These are phyloP conservation scores for Myochromella boudieri DNA, from an alignment of 768 basidiomycete species.

Conservation along the genomic window DNA sequence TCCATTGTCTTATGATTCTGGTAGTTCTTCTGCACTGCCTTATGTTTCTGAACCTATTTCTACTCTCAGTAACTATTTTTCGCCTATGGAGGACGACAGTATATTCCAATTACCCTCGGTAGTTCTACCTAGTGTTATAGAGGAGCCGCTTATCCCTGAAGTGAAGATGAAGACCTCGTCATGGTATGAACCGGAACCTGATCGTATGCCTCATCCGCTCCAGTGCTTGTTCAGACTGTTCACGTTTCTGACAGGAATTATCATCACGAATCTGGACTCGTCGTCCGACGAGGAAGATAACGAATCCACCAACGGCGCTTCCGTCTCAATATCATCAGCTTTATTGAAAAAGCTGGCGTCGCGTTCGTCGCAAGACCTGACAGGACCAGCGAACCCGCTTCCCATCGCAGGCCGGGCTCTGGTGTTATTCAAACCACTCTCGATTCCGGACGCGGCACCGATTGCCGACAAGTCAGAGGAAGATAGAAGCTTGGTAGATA, in stretches of 20 bases:
- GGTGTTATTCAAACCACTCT: conserved; percentile 49
- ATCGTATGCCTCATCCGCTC: conserved; percentile 46
- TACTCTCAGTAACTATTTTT: conserved; percentile 3
- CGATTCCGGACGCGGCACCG: neutral
- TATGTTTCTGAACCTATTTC: conserved; percentile 14
- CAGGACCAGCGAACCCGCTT: conserved; percentile 16
- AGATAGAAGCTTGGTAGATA: conserved; percentile 3
- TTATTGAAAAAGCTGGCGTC: conserved; percentile 46
- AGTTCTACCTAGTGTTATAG: conserved; percentile 34
- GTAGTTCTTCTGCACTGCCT: conserved; percentile 6
- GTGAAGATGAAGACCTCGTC: conserved; percentile 62
- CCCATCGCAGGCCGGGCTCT: conserved; percentile 44
- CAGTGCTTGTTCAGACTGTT: conserved; percentile 4
- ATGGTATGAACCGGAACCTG: conserved; percentile 71
- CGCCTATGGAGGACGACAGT: conserved; percentile 11
- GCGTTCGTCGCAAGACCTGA: conserved; percentile 20
- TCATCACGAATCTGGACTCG: conserved; percentile 58
- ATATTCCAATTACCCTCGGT: conserved; percentile 2
- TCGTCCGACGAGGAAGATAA: conserved; percentile 45
- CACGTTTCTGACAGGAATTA: conserved; percentile 48
- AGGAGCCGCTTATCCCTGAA: conserved; percentile 47
- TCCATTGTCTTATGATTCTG: conserved; percentile 17
- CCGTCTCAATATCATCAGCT: conserved; percentile 40
- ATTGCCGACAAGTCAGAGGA: conserved; percentile 15
- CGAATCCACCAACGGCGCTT: conserved; percentile 18